These are phyloP conservation scores for Anthracocystis panici-leucophaei DNA, from an alignment of 1,284 basidiomycete genomes.

Conservation along the genomic window DNA sequence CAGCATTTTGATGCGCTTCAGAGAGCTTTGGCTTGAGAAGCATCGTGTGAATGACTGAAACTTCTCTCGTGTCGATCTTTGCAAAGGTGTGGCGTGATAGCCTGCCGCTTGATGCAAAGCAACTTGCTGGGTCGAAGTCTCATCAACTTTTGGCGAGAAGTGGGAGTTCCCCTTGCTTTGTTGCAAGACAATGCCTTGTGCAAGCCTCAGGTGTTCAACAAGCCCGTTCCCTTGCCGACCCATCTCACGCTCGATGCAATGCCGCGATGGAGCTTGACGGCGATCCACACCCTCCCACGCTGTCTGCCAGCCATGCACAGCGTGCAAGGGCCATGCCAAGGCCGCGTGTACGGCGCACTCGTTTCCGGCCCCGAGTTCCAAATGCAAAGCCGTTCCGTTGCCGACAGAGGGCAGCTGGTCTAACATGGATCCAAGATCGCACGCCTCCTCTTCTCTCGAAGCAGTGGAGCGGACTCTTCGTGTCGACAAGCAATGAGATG, in stretches of 20 bases:
- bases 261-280: not conserved
- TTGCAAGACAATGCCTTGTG: slow-evolving; percentile 2
- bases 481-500: not conserved
- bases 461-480: not conserved
- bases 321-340: slow-evolving; percentile 7
- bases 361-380: not conserved
- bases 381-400: slow-evolving; percentile 11
- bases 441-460: not conserved
- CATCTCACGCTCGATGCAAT: not conserved
- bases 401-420: not conserved
- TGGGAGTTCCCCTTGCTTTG: not conserved
- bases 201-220: not conserved
- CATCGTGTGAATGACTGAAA: not conserved
- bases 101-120: not conserved
- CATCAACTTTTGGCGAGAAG: no score
- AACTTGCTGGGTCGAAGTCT: not conserved
- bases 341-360: slow-evolving; percentile 1
- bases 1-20: not conserved
- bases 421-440: not conserved
- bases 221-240: not conserved
- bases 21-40: slow-evolving; percentile 1
- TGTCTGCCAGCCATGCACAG: slow-evolving; percentile 2
- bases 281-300: not conserved
- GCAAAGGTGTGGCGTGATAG: slow-evolving; percentile 7
- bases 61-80: not conserved